Evolutionary conservation across 2,329 filamentous ascomycete genomes (phyloP), one percentile per base, ranked within the genome.

Genomic region (Microcyclospora pomicola): DNA sequence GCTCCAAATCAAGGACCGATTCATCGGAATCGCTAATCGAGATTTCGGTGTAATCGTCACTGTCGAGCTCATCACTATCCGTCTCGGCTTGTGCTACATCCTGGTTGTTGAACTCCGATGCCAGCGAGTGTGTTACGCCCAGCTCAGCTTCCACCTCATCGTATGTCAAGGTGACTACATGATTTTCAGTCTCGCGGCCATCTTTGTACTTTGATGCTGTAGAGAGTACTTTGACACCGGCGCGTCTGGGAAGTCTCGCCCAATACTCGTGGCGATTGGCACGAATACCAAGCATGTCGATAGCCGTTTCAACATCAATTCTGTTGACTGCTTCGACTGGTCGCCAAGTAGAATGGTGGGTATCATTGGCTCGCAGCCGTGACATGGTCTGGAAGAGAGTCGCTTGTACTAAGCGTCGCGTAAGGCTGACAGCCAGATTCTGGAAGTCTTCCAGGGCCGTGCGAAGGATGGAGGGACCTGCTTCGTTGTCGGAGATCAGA

Each of bases 371-470:
- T 37, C 76, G 69, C 15, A 85, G 60, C 31, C 84, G 70, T 2
- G 80, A 80, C 54, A 73, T 71, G n/a, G 79, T 73, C 41, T 84
- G 72, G 49, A 80, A 81, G 0, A 91, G 61, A 0, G 75, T 66
- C 0, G 80, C 73, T 34, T 82, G 73, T 2, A 91, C 65, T 1
- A 94, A 60, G 10, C 82, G 71, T 41, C 73, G 74, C 0, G 82
- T 87, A 11, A 91, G 47, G 37, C 72, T 80, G 1, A 81, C 56
- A 0, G 72, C 66, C 2, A 94, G 59, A 7, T 72, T 72, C 50
- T 86, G 70, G 33, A 94, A 79, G 48, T 91, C 83, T 5, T 73
- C 69, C n/a, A 92, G 69, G 0, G 82, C 77, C 2, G 82, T 86
- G 6, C 77, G 72, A 47, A 80, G 77, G 15, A 94, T 73, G 0